Conservation (phyloP, 176 grass and related monocot genomes). For the Avena insularis region DNA sequence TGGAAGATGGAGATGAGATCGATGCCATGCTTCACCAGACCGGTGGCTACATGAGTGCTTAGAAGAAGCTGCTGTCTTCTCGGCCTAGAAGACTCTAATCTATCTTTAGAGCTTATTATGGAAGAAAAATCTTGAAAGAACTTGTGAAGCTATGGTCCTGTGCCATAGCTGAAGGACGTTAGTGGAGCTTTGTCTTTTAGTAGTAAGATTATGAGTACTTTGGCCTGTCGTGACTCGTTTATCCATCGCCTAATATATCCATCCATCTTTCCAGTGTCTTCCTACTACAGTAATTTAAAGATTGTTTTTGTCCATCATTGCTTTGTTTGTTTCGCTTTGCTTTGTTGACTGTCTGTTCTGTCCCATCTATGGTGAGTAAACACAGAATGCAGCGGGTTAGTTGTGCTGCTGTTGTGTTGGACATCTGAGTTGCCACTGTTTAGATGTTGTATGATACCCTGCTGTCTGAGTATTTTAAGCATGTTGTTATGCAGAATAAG, state of each 20-base stretch:
- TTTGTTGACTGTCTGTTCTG: not conserved
- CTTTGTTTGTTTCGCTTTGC: not conserved
- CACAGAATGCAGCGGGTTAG: not conserved
- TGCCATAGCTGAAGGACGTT: conserved; percentile 45
- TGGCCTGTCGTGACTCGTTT: conserved; percentile 31
- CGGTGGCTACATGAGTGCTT: conserved; percentile 45
- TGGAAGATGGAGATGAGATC: conserved; percentile 89
- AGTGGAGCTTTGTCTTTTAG: conserved; percentile 39
- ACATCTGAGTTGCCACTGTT: not conserved
- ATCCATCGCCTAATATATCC: conserved; percentile 36
- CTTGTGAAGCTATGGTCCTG: conserved; percentile 52
- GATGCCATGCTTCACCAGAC: conserved; percentile 98
- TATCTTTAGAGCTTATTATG: not conserved
- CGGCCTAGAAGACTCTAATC: not conserved
- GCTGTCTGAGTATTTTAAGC: not conserved
- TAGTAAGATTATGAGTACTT: conserved; percentile 36
- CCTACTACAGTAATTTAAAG: not conserved
- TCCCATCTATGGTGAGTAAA: not conserved
- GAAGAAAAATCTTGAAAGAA: conserved; percentile 16
- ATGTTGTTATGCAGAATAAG: not conserved
- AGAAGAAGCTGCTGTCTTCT: conserved; percentile 17
- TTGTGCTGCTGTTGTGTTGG: not conserved
- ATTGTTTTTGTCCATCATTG: not conserved
- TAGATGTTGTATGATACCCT: not conserved
- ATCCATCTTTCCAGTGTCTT: not conserved